These are phyloP conservation scores for Solanum piurae DNA, from an alignment of 257 asterid species.

Conservation along the genomic window DNA sequence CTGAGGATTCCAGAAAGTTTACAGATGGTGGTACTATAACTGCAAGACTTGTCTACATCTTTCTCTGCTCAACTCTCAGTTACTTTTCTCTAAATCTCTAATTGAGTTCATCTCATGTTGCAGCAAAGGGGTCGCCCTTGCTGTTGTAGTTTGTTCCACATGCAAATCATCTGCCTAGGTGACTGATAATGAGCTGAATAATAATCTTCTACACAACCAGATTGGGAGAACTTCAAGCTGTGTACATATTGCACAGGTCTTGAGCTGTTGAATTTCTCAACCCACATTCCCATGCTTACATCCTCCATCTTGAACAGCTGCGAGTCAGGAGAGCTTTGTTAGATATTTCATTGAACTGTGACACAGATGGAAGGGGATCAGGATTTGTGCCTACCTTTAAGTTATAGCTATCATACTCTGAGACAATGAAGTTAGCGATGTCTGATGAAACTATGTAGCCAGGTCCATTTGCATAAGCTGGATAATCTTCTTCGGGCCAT, in stretches of 20 bases:
- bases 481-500: conserved; percentile 97
- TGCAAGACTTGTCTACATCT: conserved; percentile 31
- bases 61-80: background rate
- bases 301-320: conserved; percentile 98
- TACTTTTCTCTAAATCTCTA: background rate
- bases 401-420: conserved; percentile 56
- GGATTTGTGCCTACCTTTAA: conserved; percentile 44
- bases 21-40: conserved; percentile 22
- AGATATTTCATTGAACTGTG: background rate
- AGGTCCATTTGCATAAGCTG: conserved; percentile 97
- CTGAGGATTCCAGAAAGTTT: conserved; percentile 13
- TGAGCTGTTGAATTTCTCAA: conserved; percentile 54
- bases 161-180: conserved; percentile 83
- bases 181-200: conserved; percentile 86
- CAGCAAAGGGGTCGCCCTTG: conserved; percentile 60
- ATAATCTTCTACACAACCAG: conserved; percentile 79
- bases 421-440: conserved; percentile 54
- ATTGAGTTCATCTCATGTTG: conserved; percentile 63
- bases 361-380: background rate
- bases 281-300: conserved; percentile 98
- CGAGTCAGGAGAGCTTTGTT: background rate
- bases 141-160: conserved; percentile 64
- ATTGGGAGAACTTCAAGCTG: conserved; percentile 86
- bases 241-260: conserved; percentile 61
- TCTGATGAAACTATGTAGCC: conserved; percentile 87